Evolutionary conservation across 805 yeast genomes (phyloP), one percentile per base, ranked within the genome.

Genomic region (Zygosaccharomyces rouxii): DNA sequence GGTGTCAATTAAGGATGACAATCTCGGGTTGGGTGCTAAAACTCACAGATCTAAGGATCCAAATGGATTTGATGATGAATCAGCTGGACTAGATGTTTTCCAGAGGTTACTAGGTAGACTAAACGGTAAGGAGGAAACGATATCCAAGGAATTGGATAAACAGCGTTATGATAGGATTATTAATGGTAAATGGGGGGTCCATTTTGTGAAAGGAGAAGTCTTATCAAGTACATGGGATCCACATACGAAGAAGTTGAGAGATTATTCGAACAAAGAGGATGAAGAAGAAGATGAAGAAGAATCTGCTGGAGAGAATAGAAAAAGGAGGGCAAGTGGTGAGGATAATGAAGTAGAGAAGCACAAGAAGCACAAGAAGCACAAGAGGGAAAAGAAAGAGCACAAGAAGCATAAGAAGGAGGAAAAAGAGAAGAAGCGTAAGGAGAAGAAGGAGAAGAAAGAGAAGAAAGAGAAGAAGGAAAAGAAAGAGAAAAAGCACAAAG

Each of bases 81-180:
- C 92, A 55, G 86, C 89, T 9, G 97, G 97, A 3, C 74, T 92
- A 37, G 98, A 94, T 66, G 96, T 85, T 3, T 92, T 94, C 64
- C 99, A 92, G 71, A 77, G 95, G 57, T 78, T 92, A 40, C 72
- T 92, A 53, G 97, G 97, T 9, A 78, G 89, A 63, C 75, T 92
- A 53, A 92, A 92, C 64, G 97, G 97, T 41, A 85, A 82, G 56
- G 92, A 84, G 60, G 85, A 80, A 29, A 77, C 75, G 48, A 77
- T 86, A 22, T 71, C 71, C 48, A 71, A 79, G 51, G 90, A 82
- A 59, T 68, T 88, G 55, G 92, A 86, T 35, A 73, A 79, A 55
- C 83, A 83, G 60, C 75, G 87, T 56, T 75, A 76, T 50, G 84
- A 84, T 19, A 79, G 79, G 42, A 82, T 89, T 29, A 72, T 88